These are phyloP conservation scores for Puccinia hordei DNA, from an alignment of 1,284 basidiomycete genomes.

Conservation along the genomic window DNA sequence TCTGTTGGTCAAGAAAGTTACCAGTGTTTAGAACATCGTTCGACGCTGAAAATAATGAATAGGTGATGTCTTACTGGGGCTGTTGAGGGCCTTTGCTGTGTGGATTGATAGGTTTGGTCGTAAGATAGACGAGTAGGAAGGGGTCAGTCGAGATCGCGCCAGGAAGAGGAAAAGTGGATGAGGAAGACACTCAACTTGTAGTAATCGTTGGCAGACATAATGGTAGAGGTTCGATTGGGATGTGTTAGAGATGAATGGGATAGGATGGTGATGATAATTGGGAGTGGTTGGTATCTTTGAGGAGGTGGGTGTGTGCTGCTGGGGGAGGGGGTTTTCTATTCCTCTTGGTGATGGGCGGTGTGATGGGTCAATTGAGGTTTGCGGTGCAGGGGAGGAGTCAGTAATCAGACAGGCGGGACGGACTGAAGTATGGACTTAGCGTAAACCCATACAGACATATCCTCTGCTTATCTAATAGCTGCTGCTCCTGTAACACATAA, in stretches of 20 bases:
- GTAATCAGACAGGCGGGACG: too few species aligned
- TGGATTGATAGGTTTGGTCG: background rate
- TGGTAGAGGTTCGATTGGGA: background rate
- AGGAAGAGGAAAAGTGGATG: background rate
- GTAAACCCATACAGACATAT: too few species aligned
- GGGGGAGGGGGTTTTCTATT: too few species aligned
- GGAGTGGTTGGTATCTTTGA: background rate
- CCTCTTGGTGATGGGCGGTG: too few species aligned
- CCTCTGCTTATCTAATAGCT: too few species aligned
- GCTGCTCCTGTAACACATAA: too few species aligned
- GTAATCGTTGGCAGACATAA: conserved; percentile 49
- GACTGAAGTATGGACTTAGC: too few species aligned
- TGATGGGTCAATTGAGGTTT: too few species aligned
- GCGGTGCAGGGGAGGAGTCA: too few species aligned
- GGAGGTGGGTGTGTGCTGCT: background rate
- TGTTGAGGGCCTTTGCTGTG: conserved; percentile 47
- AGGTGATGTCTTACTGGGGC: conserved; percentile 20
- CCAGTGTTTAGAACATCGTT: background rate
- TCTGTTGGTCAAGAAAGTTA: background rate
- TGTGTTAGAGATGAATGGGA: conserved; percentile 3
- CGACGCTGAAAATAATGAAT: background rate
- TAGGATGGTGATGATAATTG: background rate
- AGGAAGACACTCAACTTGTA: conserved; percentile 29
- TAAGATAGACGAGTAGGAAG: background rate
- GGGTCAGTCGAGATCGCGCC: background rate